phyloP scores from a whole-genome alignment of 176 grass and related monocot species.

The Hyparrhenia diplandra region DNA sequence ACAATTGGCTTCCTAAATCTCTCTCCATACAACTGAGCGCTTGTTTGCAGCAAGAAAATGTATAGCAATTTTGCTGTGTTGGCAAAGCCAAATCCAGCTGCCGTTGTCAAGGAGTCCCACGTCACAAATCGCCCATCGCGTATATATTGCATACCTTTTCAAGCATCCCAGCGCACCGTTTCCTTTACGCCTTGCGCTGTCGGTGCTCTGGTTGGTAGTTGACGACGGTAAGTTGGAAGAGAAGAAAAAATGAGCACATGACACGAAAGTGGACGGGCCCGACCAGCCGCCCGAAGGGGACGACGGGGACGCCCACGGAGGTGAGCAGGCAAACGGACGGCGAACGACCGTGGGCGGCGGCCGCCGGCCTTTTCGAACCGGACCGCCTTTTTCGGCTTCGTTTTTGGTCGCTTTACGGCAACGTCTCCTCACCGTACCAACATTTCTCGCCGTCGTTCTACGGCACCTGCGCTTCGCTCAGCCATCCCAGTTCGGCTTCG shows the following conservation, averaged over 20 bases:
- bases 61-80: not conserved
- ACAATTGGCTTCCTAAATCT: not conserved
- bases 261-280: not conserved
- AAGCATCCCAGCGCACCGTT: not conserved
- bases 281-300: too few species aligned
- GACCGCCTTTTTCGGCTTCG: not conserved
- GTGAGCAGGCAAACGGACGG: too few species aligned
- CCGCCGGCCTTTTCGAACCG: not conserved
- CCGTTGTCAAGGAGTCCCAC: not conserved
- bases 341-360: slow-evolving; percentile 11
- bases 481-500: too few species aligned
- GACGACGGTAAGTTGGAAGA: not conserved
- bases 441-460: too few species aligned
- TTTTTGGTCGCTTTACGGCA: slow-evolving; percentile 44
- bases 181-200: not conserved
- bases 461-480: too few species aligned
- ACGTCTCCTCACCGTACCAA: not conserved
- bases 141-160: slow-evolving; percentile 2
- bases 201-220: not conserved
- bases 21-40: not conserved
- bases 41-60: not conserved
- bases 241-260: not conserved
- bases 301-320: not conserved
- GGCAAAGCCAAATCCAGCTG: not conserved
- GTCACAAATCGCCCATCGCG: not conserved